Conservation (phyloP, 225 moss, liverwort and hornwort species). For the Lunularia cruciata region DNA sequence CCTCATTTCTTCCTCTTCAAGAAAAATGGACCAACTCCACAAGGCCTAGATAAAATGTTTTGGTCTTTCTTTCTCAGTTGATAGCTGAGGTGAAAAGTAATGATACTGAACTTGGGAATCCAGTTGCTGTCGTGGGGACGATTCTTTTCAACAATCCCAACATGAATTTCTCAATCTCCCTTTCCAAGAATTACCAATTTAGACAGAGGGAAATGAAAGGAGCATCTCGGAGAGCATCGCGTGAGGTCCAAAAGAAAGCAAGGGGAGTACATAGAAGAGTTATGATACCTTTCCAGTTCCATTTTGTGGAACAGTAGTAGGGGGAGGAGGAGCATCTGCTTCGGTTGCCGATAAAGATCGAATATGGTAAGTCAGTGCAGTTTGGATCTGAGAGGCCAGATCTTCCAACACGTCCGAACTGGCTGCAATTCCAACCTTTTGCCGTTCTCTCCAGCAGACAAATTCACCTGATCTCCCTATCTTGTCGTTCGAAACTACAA, state of each 20-base stretch:
- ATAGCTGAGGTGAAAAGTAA: too few relatives aligned
- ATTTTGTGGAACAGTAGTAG: background rate
- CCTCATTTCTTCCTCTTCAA: background rate
- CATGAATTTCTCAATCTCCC: background rate
- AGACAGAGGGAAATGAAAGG: background rate
- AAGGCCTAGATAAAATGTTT: too few relatives aligned
- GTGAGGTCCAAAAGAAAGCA: background rate
- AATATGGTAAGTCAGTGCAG: background rate
- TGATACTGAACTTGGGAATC: background rate
- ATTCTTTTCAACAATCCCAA: background rate
- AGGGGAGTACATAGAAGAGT: background rate
- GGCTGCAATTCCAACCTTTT: background rate
- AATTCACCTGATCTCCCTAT: background rate
- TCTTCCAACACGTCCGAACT: background rate
- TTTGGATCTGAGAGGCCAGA: constrained; percentile 6
- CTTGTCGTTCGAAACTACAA: background rate
- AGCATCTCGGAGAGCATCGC: background rate
- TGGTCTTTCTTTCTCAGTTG: background rate
- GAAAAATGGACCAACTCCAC: too few relatives aligned
- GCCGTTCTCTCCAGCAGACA: constrained; percentile 1
- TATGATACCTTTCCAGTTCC: background rate
- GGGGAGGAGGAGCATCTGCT: background rate
- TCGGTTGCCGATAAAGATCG: constrained; percentile 4
- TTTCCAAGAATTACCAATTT: too few relatives aligned
- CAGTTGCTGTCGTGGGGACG: background rate